Percentiles rank a stretch among this genome's conserved stretches.
phyloP scores from a whole-genome alignment of 2,329 filamentous ascomycete genomes.

The Macrophomina pseudophaseolina region DNA sequence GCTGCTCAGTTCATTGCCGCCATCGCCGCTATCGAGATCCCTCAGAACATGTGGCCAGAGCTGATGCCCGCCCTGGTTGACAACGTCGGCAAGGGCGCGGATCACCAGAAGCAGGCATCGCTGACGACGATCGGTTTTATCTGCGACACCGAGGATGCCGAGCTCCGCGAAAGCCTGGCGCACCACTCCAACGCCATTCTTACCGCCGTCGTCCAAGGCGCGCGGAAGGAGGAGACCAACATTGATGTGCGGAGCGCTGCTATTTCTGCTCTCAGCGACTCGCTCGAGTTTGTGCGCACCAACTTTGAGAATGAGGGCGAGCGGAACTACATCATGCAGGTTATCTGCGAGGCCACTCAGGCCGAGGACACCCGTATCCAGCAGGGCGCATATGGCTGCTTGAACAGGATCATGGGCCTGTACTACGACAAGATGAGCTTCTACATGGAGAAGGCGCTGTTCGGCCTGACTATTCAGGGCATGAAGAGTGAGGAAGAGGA shows the following conservation, averaged over 20 bases:
- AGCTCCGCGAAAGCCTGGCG: constrained; percentile 79
- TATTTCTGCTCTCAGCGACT: constrained; percentile 92
- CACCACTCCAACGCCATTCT: constrained; percentile 96
- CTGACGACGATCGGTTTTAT: constrained; percentile 97
- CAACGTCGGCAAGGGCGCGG: constrained; percentile 85
- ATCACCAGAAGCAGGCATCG: constrained; percentile 92
- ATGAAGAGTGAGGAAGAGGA: constrained; percentile 99
- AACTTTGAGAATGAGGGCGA: constrained; percentile 99
- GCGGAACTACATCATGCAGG: constrained; percentile 99
- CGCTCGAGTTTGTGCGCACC: constrained; percentile 94
- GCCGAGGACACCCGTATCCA: constrained; percentile 89
- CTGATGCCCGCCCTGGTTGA: constrained; percentile 87
- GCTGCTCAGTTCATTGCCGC: constrained; percentile 95
- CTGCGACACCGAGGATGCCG: constrained; percentile 90
- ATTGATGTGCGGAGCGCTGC: constrained; percentile 88
- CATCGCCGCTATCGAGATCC: constrained; percentile 93
- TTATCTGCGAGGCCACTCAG: constrained; percentile 98
- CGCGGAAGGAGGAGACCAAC: constrained; percentile 94
- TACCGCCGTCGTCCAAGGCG: constrained; percentile 96
- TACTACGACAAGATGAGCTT: constrained; percentile 99
- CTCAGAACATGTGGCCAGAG: constrained; percentile 90
- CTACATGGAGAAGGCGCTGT: constrained; percentile 99
- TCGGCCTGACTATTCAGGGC: constrained; percentile 94
- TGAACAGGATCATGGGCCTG: constrained; percentile 97
- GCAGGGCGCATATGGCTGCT: constrained; percentile 92